A percentile compares a stretch with the other conserved stretches of the same genome.
These are phyloP conservation scores for Fusarium sp. DNA, from an alignment of 2,329 filamentous ascomycete species.

Conservation along the genomic window DNA sequence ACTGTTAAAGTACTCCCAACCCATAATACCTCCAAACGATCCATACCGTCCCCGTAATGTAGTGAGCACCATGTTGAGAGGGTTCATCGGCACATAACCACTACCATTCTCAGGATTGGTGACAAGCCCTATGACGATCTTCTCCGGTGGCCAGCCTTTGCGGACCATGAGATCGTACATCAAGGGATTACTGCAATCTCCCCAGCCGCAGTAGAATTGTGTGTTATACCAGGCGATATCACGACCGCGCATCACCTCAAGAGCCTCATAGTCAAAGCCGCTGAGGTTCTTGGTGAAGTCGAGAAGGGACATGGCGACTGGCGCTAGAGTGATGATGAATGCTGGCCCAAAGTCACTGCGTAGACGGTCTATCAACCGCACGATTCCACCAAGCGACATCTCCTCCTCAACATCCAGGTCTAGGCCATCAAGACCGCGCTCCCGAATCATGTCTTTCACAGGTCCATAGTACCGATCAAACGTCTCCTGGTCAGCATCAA, in stretches of 20 bases:
- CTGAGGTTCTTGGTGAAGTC: slow-evolving; percentile 71
- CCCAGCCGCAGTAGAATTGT: slow-evolving; percentile 95
- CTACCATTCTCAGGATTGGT: slow-evolving; percentile 81
- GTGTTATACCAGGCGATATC: slow-evolving; percentile 88
- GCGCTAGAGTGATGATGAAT: slow-evolving; percentile 85
- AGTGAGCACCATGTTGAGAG: slow-evolving; percentile 58
- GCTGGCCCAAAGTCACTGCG: slow-evolving; percentile 74
- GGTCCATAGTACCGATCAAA: slow-evolving; percentile 83
- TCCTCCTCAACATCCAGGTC: slow-evolving; percentile 86
- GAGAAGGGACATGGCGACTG: slow-evolving; percentile 80
- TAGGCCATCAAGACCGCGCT: slow-evolving; percentile 73
- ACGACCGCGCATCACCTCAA: slow-evolving; percentile 75
- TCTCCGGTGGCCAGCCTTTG: slow-evolving; percentile 77
- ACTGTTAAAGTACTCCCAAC: slow-evolving; percentile 95
- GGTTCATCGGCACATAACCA: slow-evolving; percentile 64
- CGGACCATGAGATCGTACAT: slow-evolving; percentile 66
- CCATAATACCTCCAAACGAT: slow-evolving; percentile 88
- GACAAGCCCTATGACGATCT: slow-evolving; percentile 83
- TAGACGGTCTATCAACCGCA: slow-evolving; percentile 75
- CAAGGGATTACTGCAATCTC: slow-evolving; percentile 61
- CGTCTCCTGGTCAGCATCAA: slow-evolving; percentile 66
- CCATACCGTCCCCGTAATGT: slow-evolving; percentile 65
- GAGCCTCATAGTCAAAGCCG: slow-evolving; percentile 82
- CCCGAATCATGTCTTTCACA: slow-evolving; percentile 72
- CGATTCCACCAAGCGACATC: slow-evolving; percentile 75